phyloP scores from a whole-genome alignment of 345 rosid species.

The Citrus glauca region DNA sequence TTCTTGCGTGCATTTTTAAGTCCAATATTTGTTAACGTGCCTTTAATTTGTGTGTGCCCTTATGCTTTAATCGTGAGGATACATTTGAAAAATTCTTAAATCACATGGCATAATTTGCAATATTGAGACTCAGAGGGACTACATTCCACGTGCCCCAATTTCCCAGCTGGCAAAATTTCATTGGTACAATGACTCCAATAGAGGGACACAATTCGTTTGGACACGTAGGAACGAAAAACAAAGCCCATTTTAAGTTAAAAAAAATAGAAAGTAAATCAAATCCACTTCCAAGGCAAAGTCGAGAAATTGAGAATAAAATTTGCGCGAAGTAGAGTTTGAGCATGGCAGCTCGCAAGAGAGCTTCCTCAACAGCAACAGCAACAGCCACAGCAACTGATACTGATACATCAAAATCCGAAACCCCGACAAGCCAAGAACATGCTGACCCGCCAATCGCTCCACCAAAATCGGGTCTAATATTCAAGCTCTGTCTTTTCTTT shows the following conservation, averaged over 20 bases:
- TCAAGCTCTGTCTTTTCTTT: conserved; percentile 50
- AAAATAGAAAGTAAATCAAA: not conserved
- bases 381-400: not conserved
- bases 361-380: conserved; percentile 22
- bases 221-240: not conserved
- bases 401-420: conserved; percentile 8
- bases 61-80: no score
- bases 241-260: not conserved
- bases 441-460: conserved; percentile 59
- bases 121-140: no score
- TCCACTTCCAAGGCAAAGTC: not conserved
- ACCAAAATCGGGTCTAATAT: conserved; percentile 61
- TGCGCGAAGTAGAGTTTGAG: not conserved
- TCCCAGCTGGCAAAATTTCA: not conserved
- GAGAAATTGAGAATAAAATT: not conserved
- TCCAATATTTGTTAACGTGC: no score
- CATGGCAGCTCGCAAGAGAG: conserved; percentile 88
- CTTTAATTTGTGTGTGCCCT: no score
- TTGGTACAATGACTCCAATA: not conserved
- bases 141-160: not conserved
- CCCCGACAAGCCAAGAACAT: conserved; percentile 1
- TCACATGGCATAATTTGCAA: no score
- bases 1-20: no score
- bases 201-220: not conserved
- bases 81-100: no score